Base-by-base conservation (phyloP, 805 yeast genomes). In the Ogataea nonfermentans region DNA sequence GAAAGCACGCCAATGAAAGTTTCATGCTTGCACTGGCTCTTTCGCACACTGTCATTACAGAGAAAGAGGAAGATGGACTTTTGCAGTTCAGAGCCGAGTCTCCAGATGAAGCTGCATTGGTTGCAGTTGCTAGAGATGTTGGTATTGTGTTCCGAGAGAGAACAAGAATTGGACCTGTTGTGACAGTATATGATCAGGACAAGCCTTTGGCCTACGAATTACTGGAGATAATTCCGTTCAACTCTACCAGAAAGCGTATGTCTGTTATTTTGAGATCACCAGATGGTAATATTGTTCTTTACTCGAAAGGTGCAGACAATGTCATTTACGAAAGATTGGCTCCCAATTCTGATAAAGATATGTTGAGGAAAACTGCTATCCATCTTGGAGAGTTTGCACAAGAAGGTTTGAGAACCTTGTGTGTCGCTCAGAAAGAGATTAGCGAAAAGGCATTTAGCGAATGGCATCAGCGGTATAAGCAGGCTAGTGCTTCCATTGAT, bases 61-160 rank as follows among this genome's bases (percentile, higher is more conserved):
- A 81, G 46, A 54, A 43, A 7, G 66, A 65, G 32, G 56, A 55
- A 2, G 61, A 63, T 7, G 75, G 72, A 13, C 55, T 61, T 24
- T 57, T 78, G 29, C 69, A 70, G 20, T 81, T 77, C 63, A 81
- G 83, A 52, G 90, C 91, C 1, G 90, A 84, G 55, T 81, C 89
- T 7, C 95, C 95, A 0, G 95, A 84, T 64, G 95, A 84, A 58
- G 78, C 82, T 29, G 90, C 93, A 1, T 68, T 84, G 38, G 91
- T 85, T n/a, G 68, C 82, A 2, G 81, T 76, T 32, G 91, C 91
- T 1, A 67, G 85, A 36, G 91, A 83, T 56, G 51, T 84, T 22
- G 95, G 95, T 8, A 71, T 79, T 49, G 79, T 75, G 0, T 75
- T 82, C 55, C 61, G 71, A 15, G 82, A 74, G 29, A 67, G 79